These are phyloP conservation scores for Exophiala dermatitidis DNA, from an alignment of 2,329 filamentous ascomycete genomes.

Conservation along the genomic window DNA sequence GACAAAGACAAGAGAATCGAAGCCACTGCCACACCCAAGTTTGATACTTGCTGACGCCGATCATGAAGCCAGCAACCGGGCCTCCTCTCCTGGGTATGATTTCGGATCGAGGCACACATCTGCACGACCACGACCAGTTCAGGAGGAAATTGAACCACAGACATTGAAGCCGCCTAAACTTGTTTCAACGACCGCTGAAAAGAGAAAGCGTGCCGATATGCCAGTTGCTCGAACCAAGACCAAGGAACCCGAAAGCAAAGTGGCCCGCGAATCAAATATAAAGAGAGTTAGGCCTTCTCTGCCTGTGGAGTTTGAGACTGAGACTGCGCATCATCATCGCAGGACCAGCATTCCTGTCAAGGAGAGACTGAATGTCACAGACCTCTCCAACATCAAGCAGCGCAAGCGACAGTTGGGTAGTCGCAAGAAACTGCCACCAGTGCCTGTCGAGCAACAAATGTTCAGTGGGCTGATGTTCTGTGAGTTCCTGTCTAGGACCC, in stretches of 20 bases:
- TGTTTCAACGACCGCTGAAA: background rate
- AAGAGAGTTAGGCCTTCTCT: background rate
- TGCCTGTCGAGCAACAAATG: conserved; percentile 50
- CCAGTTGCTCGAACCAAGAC: background rate
- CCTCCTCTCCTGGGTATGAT: too few species aligned
- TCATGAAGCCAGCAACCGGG: background rate
- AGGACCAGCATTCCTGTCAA: background rate
- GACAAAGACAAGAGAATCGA: background rate
- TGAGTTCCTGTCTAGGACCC: conserved; percentile 27
- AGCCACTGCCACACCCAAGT: background rate
- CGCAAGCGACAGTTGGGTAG: conserved; percentile 36
- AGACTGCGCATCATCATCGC: background rate
- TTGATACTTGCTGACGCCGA: background rate
- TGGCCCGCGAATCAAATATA: background rate
- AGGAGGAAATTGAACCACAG: too few species aligned
- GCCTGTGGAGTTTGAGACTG: background rate
- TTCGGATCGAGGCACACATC: too few species aligned
- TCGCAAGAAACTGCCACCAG: conserved; percentile 24
- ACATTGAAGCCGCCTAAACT: too few species aligned
- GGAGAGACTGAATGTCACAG: conserved; percentile 6
- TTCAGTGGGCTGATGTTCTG: conserved; percentile 58
- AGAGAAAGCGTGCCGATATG: background rate
- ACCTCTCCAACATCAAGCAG: conserved; percentile 27
- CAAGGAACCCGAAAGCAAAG: background rate
- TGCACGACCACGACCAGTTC: too few species aligned